Conservation (phyloP, 768 basidiomycete species). For the Auricularia heimuer region DNA sequence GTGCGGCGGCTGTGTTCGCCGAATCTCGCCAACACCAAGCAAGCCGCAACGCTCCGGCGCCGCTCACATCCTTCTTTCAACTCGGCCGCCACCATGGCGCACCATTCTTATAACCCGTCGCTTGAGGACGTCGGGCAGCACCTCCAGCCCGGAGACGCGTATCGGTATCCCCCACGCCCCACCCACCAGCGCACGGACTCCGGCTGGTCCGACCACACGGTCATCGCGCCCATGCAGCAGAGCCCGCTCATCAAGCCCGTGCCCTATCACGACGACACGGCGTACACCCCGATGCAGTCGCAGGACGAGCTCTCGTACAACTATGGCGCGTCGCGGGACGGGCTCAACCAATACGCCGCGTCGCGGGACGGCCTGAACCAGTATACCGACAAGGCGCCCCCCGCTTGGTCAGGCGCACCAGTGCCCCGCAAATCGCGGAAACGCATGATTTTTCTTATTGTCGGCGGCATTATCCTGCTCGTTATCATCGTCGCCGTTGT, state of each 20-base stretch:
- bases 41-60: background rate
- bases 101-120: background rate
- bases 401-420: background rate
- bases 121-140: background rate
- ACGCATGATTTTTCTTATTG: slow-evolving; percentile 33
- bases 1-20: background rate
- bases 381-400: background rate
- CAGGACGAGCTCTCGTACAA: background rate
- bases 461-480: slow-evolving; percentile 38
- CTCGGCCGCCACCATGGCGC: background rate
- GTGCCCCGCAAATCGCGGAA: slow-evolving; percentile 8
- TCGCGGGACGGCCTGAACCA: background rate
- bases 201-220: background rate
- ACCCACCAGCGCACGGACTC: background rate
- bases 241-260: background rate
- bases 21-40: background rate
- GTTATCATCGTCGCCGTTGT: slow-evolving; percentile 54
- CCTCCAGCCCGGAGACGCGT: background rate
- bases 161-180: background rate
- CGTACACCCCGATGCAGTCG: background rate
- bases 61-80: background rate
- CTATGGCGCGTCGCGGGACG: background rate
- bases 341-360: background rate
- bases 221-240: background rate
- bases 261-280: background rate